These are phyloP conservation scores for Blastobotrys apis DNA, from an alignment of 1,139 yeast genomes.

Conservation along the genomic window DNA sequence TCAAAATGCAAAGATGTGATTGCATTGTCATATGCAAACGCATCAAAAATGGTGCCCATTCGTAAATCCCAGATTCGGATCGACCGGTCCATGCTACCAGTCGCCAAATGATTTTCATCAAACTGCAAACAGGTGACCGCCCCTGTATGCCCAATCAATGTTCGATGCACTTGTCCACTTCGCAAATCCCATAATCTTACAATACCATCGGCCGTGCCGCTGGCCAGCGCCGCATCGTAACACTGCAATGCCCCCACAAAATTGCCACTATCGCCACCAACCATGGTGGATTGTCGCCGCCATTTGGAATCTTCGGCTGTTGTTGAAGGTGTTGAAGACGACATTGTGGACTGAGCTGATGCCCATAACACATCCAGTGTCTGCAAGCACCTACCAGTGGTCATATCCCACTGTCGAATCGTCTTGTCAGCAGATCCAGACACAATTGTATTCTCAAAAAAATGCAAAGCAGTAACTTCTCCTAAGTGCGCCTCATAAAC, in stretches of 20 bases:
- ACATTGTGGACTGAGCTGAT: conserved; percentile 32
- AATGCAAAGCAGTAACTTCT: conserved; percentile 57
- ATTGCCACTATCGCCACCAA: conserved; percentile 21
- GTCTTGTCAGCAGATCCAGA: conserved; percentile 58
- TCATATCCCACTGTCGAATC: conserved; percentile 56
- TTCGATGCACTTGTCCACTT: conserved; percentile 61
- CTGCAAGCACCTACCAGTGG: conserved; percentile 54
- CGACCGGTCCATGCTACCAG: conserved; percentile 63
- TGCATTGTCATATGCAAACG: conserved; percentile 53
- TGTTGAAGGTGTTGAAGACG: conserved; percentile 10
- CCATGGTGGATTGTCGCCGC: conserved; percentile 22
- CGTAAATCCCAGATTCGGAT: conserved; percentile 70
- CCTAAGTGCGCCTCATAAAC: conserved; percentile 61
- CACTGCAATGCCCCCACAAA: conserved; percentile 60
- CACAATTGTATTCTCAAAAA: conserved; percentile 47
- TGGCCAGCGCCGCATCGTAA: conserved; percentile 66
- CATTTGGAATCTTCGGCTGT: conserved; percentile 20
- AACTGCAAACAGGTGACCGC: conserved; percentile 66
- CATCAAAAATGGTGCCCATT: conserved; percentile 57
- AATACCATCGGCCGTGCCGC: conserved; percentile 72
- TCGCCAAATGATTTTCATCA: conserved; percentile 56
- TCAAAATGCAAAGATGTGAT: conserved; percentile 55
- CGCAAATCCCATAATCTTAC: conserved; percentile 75
- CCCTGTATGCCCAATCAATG: conserved; percentile 65
- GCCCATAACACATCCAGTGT: conserved; percentile 61